These are phyloP conservation scores for Tolypocladium sp. DNA, from an alignment of 2,329 filamentous ascomycete species.

Conservation along the genomic window DNA sequence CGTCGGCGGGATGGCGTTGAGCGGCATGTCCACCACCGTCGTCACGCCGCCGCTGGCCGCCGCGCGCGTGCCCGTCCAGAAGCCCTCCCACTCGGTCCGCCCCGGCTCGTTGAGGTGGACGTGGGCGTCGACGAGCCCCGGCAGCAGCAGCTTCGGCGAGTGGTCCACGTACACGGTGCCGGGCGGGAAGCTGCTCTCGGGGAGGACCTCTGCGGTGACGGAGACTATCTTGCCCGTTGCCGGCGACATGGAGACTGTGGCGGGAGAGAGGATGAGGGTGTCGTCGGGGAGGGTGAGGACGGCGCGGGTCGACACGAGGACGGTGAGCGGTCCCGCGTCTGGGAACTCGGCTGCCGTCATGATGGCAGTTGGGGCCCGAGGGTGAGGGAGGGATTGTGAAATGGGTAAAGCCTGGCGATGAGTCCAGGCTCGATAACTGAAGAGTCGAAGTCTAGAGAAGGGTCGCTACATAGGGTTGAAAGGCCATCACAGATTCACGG, in stretches of 20 bases:
- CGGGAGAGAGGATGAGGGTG: slow-evolving; percentile 59
- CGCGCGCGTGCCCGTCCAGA: slow-evolving; percentile 87
- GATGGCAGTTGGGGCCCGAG: background rate
- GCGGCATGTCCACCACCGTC: slow-evolving; percentile 93
- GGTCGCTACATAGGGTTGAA: background rate
- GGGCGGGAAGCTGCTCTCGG: slow-evolving; percentile 62
- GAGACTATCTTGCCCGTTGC: slow-evolving; percentile 76
- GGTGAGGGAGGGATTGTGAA: background rate
- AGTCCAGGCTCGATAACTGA: background rate
- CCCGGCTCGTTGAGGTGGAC: slow-evolving; percentile 97
- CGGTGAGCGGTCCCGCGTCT: slow-evolving; percentile 43
- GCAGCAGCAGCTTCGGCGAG: slow-evolving; percentile 74
- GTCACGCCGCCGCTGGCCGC: slow-evolving; percentile 95
- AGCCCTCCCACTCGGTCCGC: slow-evolving; percentile 96
- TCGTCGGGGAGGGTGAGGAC: slow-evolving; percentile 64
- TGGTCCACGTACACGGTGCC: slow-evolving; percentile 72
- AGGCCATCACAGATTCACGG: background rate
- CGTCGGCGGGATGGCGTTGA: slow-evolving; percentile 94
- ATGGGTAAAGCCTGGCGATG: background rate
- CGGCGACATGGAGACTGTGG: slow-evolving; percentile 72
- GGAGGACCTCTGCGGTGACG: slow-evolving; percentile 66
- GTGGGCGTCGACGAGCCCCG: slow-evolving; percentile 90
- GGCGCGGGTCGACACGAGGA: slow-evolving; percentile 76
- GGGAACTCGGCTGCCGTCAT: slow-evolving; percentile 5
- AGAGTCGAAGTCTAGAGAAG: background rate